Evolutionary conservation across 257 asterid genomes (phyloP), one percentile per base, ranked within the genome.

Genomic region (Lycium barbarum): DNA sequence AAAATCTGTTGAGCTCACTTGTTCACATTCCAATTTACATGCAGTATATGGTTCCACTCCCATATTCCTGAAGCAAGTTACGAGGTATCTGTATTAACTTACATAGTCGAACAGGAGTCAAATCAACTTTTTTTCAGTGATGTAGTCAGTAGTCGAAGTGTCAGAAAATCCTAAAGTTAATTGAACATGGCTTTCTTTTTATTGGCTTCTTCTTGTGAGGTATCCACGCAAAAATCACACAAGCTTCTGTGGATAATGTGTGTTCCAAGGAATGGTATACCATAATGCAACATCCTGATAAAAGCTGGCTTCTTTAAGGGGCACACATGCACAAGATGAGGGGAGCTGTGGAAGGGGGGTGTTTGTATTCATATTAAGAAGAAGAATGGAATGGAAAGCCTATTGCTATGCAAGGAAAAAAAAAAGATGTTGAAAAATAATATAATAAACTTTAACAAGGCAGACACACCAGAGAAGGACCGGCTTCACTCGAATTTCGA

Each of bases 391-490:
- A 71, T 43, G 36, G 45, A 43, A 40, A 4, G 15, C 38, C 79
- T 65, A 26, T 62, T 65, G 47, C 61, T 63, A 33, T 22, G 49
- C 58, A 81, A 22, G 20, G 20, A 82, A 49, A 33, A 14, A 58
- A 36, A 35, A 80, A 79, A 74, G 62, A 43, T 14, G 36, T 7
- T 81, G 47, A 81, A 45, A 22, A 17, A 78, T 20, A 53, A 43
- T 49, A 43, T 49, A 84, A 89, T 55, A 79, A 74, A 74, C 81
- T 72, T 71, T 55, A 84, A 74, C 78, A 81, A 88, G 68, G 83
- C 73, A 79, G 84, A 87, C 95, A 74, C 83, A 94, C 98, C 97
- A 65, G 85, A 84, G 85, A 84, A 65, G 76, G 83, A 85, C 71
- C 92, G 76, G 87, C 89, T 83, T 86, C 93, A 57, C 79, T 43